Evolutionary conservation across 345 rosid species (phyloP).

Genomic region (Acer campestre): DNA sequence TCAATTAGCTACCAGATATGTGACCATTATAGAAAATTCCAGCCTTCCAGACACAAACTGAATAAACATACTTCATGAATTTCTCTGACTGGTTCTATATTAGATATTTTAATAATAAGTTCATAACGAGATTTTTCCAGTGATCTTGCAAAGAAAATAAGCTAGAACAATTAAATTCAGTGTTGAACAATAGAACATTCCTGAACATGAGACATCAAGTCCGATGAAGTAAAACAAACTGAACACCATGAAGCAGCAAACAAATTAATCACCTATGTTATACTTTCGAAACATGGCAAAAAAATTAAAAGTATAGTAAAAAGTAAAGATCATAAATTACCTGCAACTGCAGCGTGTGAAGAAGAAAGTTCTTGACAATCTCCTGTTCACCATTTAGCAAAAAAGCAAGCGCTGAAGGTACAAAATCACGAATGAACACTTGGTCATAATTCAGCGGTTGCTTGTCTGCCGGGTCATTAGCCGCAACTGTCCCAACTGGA

Average conservation of each 20-base stretch:
- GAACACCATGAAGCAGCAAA: not conserved
- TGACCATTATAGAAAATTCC: not conserved
- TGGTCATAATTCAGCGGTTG: constrained; percentile 89
- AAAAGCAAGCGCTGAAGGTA: constrained; percentile 92
- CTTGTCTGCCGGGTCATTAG: constrained; percentile 69
- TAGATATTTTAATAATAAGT: too few species aligned
- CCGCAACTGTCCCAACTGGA: constrained; percentile 91
- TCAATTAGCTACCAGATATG: not conserved
- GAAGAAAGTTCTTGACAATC: constrained; percentile 93
- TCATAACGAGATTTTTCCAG: not conserved
- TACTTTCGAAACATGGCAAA: not conserved
- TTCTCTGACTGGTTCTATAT: too few species aligned
- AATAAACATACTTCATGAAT: not conserved
- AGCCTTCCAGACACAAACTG: not conserved
- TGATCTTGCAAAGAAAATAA: not conserved
- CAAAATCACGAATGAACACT: constrained; percentile 93
- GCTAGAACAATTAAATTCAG: not conserved
- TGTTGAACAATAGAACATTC: not conserved
- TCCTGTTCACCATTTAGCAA: constrained; percentile 85
- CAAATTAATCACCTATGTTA: not conserved
- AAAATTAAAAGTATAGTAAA: not conserved
- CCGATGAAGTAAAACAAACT: not conserved
- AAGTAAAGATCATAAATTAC: constrained; percentile 36
- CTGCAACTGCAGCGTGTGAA: constrained; percentile 92
- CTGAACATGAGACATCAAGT: not conserved